Conservation (phyloP, 2,329 filamentous ascomycete genomes). For the Penicillium brevicompactum region DNA sequence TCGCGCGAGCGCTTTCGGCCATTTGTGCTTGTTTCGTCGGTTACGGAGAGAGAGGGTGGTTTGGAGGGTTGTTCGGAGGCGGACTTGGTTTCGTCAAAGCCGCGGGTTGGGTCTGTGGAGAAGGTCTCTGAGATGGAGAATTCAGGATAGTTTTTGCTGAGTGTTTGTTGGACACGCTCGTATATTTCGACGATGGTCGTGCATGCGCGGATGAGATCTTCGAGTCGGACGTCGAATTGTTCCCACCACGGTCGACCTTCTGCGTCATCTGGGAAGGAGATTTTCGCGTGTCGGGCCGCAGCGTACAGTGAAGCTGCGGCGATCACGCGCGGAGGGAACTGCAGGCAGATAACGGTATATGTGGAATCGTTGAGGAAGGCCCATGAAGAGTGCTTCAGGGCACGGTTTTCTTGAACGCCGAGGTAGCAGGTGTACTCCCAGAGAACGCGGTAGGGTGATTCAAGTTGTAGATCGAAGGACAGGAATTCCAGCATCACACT, state of each 20-base stretch:
- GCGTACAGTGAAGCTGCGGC: slow-evolving; percentile 87
- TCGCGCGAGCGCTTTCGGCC: slow-evolving; percentile 46
- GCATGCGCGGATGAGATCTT: slow-evolving; percentile 71
- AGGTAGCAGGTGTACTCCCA: slow-evolving; percentile 78
- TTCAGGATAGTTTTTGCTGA: slow-evolving; percentile 46
- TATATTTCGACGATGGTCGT: slow-evolving; percentile 68
- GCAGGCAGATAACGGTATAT: slow-evolving; percentile 79
- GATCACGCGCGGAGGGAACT: slow-evolving; percentile 77
- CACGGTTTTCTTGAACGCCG: slow-evolving; percentile 75
- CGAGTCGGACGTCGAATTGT: slow-evolving; percentile 69
- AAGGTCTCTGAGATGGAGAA: slow-evolving; percentile 20
- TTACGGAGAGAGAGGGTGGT: slow-evolving; percentile 31
- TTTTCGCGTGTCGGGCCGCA: slow-evolving; percentile 71
- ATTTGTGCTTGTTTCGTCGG: slow-evolving; percentile 25
- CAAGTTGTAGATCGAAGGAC: slow-evolving; percentile 90
- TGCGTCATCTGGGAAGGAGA: slow-evolving; percentile 73
- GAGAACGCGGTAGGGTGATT: slow-evolving; percentile 82
- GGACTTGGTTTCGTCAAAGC: slow-evolving; percentile 30
- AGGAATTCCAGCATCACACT: slow-evolving; percentile 88
- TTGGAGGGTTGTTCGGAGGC: slow-evolving; percentile 42
- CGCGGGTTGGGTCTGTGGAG: slow-evolving; percentile 26
- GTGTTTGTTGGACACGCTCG: slow-evolving; percentile 47
- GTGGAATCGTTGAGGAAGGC: slow-evolving; percentile 90
- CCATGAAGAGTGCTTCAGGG: slow-evolving; percentile 83
- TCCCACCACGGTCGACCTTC: slow-evolving; percentile 86